Base-by-base conservation (phyloP, 2,329 filamentous ascomycete genomes). In the Stemphylium beticola region DNA sequence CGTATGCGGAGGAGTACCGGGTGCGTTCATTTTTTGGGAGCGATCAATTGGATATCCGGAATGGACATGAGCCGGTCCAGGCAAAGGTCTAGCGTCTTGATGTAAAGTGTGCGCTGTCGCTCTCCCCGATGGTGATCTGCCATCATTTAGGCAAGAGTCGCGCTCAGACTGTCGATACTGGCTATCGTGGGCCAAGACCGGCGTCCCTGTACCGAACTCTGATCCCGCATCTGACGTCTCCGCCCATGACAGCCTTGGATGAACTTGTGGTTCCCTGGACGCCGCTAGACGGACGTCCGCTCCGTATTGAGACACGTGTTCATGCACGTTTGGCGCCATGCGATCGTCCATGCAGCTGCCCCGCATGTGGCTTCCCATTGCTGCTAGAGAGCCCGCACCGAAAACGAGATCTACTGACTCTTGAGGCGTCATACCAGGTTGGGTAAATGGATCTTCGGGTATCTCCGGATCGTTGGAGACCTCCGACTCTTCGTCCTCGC, bases 391-490 rank as follows among this genome's bases (percentile, higher is more conserved):
- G 31, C 40, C n/a, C n/a, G 20, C 8, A 7, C 43, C 57, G 17
- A 54, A 58, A 18, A 58, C 22, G 15, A 57, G 33, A 22, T 42
- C 43, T 4, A 24, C 40, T 4, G 50, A 57, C 24, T 52, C 39
- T 36, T 38, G 43, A 4, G 26, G n/a, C n/a, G 46, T 52, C 54
- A 58, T 18, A 7, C 39, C 36, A 9, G 57, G 57, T 41, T 58
- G 54, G 37, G 10, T 29, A 46, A 55, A 60, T 1, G 48, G 38
- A 18, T 31, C 47, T 11, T 17, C 29, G 18, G 36, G 11, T 14
- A 29, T 20, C n/a, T 45, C 29, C 29, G n/a, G 15, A n/a, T 38
- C 1, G 6, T 24, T 18, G 14, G 36, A 49, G 14, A 7, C 12
- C 3, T 14, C n/a, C 4, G 34, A 17, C 14, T 17, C 8, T 33